Evolutionary conservation across 2,329 filamentous ascomycete species (phyloP).

Genomic region (Fusarium nodosum): DNA sequence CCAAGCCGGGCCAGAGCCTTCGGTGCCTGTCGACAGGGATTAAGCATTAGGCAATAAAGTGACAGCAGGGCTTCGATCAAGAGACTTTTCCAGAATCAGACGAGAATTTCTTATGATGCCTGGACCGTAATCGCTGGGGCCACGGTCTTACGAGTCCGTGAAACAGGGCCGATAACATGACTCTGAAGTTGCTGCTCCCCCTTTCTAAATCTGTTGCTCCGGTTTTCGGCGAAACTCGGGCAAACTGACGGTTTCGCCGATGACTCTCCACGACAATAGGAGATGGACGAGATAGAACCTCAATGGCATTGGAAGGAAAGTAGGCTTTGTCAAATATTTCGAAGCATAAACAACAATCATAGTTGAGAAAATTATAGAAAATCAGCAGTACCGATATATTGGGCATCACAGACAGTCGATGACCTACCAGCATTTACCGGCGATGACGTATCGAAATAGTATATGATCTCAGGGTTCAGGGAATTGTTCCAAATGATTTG

Average conservation of each 20-base stretch:
- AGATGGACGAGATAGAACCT: too few species aligned
- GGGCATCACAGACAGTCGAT: too few species aligned
- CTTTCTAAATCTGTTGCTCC: slow-evolving; percentile 17
- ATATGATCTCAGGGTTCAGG: too few species aligned
- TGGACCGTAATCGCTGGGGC: slow-evolving; percentile 22
- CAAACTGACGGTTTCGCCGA: not conserved
- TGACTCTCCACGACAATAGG: not conserved
- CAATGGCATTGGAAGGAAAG: too few species aligned
- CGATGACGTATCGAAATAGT: too few species aligned
- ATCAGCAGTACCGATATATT: too few species aligned
- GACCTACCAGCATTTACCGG: fast-evolving
- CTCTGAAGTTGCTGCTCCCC: slow-evolving; percentile 12
- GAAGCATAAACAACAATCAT: too few species aligned
- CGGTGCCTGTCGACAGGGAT: slow-evolving; percentile 8
- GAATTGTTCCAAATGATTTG: too few species aligned
- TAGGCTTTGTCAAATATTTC: too few species aligned
- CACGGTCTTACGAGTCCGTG: slow-evolving; percentile 31
- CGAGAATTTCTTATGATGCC: slow-evolving; percentile 19
- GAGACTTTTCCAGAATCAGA: slow-evolving; percentile 1
- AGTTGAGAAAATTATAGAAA: too few species aligned
- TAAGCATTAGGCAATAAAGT: not conserved
- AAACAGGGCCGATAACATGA: slow-evolving; percentile 34
- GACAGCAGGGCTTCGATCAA: not conserved
- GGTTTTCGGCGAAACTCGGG: slow-evolving; percentile 30
- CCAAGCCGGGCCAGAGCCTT: slow-evolving; percentile 18